Evolutionary conservation across 2,329 filamentous ascomycete species (phyloP).

Genomic region (Exophiala aquamarina): DNA sequence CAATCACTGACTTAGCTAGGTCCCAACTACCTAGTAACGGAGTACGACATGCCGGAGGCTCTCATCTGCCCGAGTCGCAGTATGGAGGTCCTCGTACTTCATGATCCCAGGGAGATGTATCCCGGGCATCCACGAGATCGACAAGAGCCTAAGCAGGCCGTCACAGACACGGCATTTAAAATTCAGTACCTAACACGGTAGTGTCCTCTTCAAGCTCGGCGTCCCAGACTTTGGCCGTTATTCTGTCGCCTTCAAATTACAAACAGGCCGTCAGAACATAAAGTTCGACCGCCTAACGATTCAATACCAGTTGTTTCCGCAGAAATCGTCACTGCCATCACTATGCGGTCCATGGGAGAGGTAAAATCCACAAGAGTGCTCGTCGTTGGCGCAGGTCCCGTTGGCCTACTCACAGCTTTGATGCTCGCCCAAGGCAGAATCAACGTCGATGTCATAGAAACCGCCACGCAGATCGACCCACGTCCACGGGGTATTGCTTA

Average conservation of each 20-base stretch:
- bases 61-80: too few species aligned
- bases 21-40: too few species aligned
- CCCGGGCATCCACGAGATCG: not conserved
- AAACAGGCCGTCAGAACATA: not conserved
- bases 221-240: not conserved
- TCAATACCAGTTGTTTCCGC: too few species aligned
- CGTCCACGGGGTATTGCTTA: slow-evolving; percentile 1
- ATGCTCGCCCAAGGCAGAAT: slow-evolving; percentile 1
- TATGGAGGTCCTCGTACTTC: not conserved
- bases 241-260: not conserved
- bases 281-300: not conserved
- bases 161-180: not conserved
- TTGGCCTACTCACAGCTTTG: not conserved
- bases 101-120: not conserved
- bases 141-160: not conserved
- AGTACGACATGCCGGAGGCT: too few species aligned
- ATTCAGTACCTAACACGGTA: not conserved
- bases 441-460: not conserved
- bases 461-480: slow-evolving; percentile 1
- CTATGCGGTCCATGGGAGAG: not conserved
- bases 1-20: not conserved
- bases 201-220: not conserved
- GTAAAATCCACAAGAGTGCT: slow-evolving; percentile 1
- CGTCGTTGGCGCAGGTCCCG: slow-evolving; percentile 27
- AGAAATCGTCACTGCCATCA: not conserved